phyloP scores from a whole-genome alignment of 1,284 basidiomycete species.

The Naganishia cerealis region DNA sequence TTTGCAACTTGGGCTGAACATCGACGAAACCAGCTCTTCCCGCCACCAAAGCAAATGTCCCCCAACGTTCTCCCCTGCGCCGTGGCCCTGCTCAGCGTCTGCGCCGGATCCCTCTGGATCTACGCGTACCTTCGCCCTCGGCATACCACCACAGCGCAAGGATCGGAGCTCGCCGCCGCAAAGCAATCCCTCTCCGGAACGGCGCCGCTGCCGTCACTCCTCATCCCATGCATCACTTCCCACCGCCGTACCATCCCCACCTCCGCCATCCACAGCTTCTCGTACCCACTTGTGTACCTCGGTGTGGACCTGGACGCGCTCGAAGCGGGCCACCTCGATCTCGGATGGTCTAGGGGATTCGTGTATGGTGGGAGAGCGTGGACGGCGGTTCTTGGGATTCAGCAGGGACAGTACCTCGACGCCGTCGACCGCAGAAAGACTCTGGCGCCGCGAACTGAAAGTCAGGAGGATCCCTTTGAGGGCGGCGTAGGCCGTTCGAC shows the following conservation, averaged over 20 bases:
- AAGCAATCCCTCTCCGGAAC: not conserved
- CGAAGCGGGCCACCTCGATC: slow-evolving; percentile 60
- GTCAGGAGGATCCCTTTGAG: too few species aligned
- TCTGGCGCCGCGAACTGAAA: too few species aligned
- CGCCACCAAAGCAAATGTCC: not conserved
- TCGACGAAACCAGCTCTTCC: too few species aligned
- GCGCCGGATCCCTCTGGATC: slow-evolving; percentile 5
- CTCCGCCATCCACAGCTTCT: slow-evolving; percentile 62
- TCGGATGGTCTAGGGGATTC: slow-evolving; percentile 42
- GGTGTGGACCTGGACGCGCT: slow-evolving; percentile 64
- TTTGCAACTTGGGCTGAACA: not conserved
- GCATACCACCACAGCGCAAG: not conserved
- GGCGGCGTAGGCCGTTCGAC: too few species aligned
- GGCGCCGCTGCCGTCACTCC: slow-evolving; percentile 26
- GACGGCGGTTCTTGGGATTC: slow-evolving; percentile 57
- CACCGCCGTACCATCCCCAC: slow-evolving; percentile 59
- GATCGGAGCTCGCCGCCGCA: not conserved
- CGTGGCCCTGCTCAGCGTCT: not conserved
- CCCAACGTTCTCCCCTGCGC: not conserved
- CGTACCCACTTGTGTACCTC: slow-evolving; percentile 66
- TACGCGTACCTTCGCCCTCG: not conserved
- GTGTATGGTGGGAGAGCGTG: slow-evolving; percentile 37
- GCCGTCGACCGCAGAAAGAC: slow-evolving; percentile 36
- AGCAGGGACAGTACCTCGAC: slow-evolving; percentile 59
- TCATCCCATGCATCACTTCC: slow-evolving; percentile 31